phyloP scores from a whole-genome alignment of 2,329 filamentous ascomycete genomes.

The Pyricularia pennisetigena region DNA sequence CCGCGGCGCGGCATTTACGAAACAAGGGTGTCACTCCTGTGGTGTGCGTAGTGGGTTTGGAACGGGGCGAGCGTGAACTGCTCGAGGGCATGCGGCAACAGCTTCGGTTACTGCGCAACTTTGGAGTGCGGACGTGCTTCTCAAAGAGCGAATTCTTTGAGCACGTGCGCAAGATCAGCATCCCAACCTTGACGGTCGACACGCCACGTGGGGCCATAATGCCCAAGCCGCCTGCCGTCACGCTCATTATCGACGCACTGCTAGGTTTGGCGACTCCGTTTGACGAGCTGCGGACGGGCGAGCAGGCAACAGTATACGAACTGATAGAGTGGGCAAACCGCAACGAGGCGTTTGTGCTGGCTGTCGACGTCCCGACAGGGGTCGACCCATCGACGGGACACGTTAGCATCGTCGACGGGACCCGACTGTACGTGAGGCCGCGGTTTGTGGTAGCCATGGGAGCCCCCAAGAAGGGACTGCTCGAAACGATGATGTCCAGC shows the following conservation, averaged over 20 bases:
- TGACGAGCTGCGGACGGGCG: conserved; percentile 73
- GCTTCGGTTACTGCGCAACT: conserved; percentile 71
- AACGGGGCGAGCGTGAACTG: conserved; percentile 69
- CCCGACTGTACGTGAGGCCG: conserved; percentile 69
- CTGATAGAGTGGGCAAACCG: conserved; percentile 92
- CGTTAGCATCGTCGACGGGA: conserved; percentile 58
- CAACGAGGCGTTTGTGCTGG: conserved; percentile 70
- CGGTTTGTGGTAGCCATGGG: conserved; percentile 79
- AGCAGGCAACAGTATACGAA: conserved; percentile 77
- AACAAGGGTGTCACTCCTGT: conserved; percentile 75
- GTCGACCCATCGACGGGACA: conserved; percentile 70
- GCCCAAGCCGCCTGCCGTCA: conserved; percentile 52
- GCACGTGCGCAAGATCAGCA: conserved; percentile 38
- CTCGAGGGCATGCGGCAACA: conserved; percentile 75
- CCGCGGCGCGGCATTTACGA: conserved; percentile 76
- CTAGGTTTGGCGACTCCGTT: conserved; percentile 82
- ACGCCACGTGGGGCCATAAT: conserved; percentile 27
- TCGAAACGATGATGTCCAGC: conserved; percentile 62
- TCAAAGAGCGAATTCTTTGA: conserved; percentile 53
- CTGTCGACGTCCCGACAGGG: conserved; percentile 86
- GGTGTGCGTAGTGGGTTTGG: conserved; percentile 75
- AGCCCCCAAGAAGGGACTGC: conserved; percentile 73
- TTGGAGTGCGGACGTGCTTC: conserved; percentile 60
- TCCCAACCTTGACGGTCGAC: conserved; percentile 24
- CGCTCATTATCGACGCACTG: conserved; percentile 80